Conservation (phyloP, 805 yeast species). For the Lipomyces anomalus region DNA sequence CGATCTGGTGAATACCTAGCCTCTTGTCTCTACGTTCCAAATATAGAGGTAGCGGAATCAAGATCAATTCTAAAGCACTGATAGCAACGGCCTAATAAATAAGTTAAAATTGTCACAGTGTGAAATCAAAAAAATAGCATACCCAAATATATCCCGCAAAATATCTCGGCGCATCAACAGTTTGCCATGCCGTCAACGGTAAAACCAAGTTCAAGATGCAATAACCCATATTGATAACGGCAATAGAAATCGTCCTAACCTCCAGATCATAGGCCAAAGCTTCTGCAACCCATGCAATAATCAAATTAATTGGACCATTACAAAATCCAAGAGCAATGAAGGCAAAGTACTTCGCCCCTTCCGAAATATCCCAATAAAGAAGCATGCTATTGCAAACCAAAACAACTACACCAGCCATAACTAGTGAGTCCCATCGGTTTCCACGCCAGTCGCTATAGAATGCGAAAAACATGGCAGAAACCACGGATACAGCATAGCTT, state of each 20-base stretch:
- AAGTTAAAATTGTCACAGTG: too few species aligned
- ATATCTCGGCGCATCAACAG: constrained; percentile 18
- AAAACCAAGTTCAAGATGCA: constrained; percentile 14
- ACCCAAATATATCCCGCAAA: constrained; percentile 14
- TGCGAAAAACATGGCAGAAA: constrained; percentile 20
- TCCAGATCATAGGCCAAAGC: constrained; percentile 14
- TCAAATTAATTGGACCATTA: constrained; percentile 20
- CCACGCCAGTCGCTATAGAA: constrained; percentile 22
- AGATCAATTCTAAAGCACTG: constrained; percentile 12
- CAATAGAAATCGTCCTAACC: constrained; percentile 15
- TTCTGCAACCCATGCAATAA: constrained; percentile 22
- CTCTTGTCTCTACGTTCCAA: constrained; percentile 14
- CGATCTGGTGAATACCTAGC: constrained; percentile 9
- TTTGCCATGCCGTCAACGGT: constrained; percentile 19
- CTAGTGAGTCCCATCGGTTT: constrained; percentile 17
- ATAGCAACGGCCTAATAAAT: constrained; percentile 7
- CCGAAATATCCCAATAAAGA: constrained; percentile 11
- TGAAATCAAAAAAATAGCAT: too few species aligned
- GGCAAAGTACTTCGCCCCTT: constrained; percentile 17
- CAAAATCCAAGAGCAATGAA: constrained; percentile 18
- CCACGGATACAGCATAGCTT: constrained; percentile 15
- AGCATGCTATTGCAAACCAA: constrained; percentile 17
- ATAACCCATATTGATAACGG: constrained; percentile 12
- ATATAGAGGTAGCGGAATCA: constrained; percentile 13
- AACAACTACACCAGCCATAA: constrained; percentile 16